Evolutionary conservation across 2,329 filamentous ascomycete species (phyloP).

Genomic region (Atkinsonella texensis): DNA sequence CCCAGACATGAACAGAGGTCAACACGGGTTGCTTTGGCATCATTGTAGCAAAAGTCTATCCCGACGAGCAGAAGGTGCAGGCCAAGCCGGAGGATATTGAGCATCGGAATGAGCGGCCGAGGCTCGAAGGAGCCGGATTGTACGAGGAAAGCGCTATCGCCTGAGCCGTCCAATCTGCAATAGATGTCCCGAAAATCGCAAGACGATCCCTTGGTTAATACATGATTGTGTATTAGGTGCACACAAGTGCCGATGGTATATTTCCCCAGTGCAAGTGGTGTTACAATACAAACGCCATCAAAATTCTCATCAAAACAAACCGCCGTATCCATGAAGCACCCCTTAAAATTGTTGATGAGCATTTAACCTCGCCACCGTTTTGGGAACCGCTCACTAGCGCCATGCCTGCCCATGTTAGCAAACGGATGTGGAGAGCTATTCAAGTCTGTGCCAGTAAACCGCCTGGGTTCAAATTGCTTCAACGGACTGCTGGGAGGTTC

Average conservation of each 20-base stretch:
- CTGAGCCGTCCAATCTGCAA: too few relatives aligned
- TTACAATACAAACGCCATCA: constrained; percentile 3
- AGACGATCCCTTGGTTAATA: background rate
- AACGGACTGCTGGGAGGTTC: constrained; percentile 28
- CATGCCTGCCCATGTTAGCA: constrained; percentile 22
- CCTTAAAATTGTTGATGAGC: background rate
- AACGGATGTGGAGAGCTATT: constrained; percentile 25
- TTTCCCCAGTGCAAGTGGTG: background rate
- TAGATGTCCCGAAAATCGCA: too few relatives aligned
- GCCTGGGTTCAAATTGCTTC: constrained; percentile 23
- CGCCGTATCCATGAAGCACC: background rate
- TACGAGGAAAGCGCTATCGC: background rate
- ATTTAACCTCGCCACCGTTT: constrained; percentile 6
- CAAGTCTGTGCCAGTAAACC: constrained; percentile 13
- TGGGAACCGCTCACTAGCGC: constrained; percentile 31
- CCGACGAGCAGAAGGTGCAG: background rate
- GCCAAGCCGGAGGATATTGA: background rate
- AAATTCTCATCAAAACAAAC: constrained; percentile 1
- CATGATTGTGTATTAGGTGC: background rate
- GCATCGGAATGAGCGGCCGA: background rate
- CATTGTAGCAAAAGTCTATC: background rate
- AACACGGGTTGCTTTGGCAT: background rate
- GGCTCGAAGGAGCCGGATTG: too few relatives aligned
- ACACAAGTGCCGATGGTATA: background rate
- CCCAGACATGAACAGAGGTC: background rate